Base-by-base conservation (phyloP, 2,329 filamentous ascomycete genomes). In the Cylindrodendrum hubeiense region DNA sequence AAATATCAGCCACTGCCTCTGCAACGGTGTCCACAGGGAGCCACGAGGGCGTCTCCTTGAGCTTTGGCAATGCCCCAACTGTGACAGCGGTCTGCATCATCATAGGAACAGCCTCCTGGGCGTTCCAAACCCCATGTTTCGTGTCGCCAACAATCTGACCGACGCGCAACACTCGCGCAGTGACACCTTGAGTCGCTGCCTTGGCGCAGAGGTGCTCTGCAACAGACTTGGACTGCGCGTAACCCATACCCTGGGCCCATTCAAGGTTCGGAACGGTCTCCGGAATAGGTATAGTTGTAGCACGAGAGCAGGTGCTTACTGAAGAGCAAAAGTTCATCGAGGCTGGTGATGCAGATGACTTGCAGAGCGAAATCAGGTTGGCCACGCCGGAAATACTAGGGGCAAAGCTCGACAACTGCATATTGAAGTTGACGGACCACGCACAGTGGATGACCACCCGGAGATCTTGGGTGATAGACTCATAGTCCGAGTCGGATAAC, bases 371-470 rank as follows among this genome's bases (percentile, higher is more conserved):
- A 52, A 86, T 77, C 8, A 87, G 80, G 65, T 85, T 81, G 13
- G 75, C 71, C 12, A 83, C 77, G 2, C 83, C 85, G 7, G 75
- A 77, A 51, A 88, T 80, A 67, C 83, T 76, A 34, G 76, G 71
- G 53, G 86, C 86, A 66, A 88, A 88, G 56, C 80, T 84, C 2
- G 78, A 76, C 1, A 88, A 78, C 1, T 78, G 77, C 67, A 87
- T 80, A 72, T 86, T 87, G 78, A 89, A 89, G 72, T 88, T 88
- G 28, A 88, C 86, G 1, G 84, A 78, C 86, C 86, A 87, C 0
- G 85, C 84, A 65, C 80, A 80, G 76, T 88, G 85, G 26, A 88
- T 83, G 21, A 86, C 79, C 13, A 74, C 72, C 0, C 80, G 80
- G 1, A 87, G 70, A 2, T 77, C 62, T 7, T 55, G 47, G 12